Evolutionary conservation across 768 basidiomycete species (phyloP).

Genomic region (Megacollybia marginata): DNA sequence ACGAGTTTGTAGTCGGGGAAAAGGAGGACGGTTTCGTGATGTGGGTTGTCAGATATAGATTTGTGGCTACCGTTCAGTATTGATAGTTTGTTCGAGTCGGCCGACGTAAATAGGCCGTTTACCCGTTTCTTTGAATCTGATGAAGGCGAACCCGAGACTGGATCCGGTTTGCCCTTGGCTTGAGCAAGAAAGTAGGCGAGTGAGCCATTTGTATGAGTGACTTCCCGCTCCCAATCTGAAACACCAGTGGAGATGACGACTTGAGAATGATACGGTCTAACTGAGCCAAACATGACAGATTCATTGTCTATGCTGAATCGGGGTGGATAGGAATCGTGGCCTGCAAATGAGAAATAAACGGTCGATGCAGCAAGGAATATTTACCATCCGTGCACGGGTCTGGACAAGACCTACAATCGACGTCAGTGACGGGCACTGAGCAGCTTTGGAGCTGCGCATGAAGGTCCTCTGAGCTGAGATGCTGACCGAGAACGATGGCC

Average conservation of each 20-base stretch:
- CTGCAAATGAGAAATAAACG: conserved; percentile 27
- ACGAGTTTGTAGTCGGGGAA: conserved; percentile 91
- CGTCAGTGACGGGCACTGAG: conserved; percentile 56
- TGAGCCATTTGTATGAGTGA: conserved; percentile 62
- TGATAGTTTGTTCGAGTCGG: conserved; percentile 50
- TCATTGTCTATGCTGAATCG: conserved; percentile 76
- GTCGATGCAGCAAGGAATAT: conserved; percentile 20
- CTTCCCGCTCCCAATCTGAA: conserved; percentile 79
- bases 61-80: conserved; percentile 82
- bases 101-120: conserved; percentile 51
- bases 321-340: conserved; percentile 66
- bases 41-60: conserved; percentile 56
- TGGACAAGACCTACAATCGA: conserved; percentile 67
- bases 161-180: conserved; percentile 1
- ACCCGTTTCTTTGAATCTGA: conserved; percentile 18
- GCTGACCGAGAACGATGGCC: conserved; percentile 32
- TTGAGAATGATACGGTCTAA: conserved; percentile 74
- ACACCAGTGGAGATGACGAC: conserved; percentile 87
- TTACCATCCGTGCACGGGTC: conserved; percentile 72
- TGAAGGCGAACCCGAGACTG: conserved; percentile 19
- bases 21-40: conserved; percentile 74
- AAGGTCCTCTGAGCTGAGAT: conserved; percentile 30
- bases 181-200: conserved; percentile 56
- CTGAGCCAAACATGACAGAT: conserved; percentile 75
- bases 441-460: conserved; percentile 46